Conservation (phyloP, 2,329 filamentous ascomycete genomes). For the Hirsutella minnesotensis region DNA sequence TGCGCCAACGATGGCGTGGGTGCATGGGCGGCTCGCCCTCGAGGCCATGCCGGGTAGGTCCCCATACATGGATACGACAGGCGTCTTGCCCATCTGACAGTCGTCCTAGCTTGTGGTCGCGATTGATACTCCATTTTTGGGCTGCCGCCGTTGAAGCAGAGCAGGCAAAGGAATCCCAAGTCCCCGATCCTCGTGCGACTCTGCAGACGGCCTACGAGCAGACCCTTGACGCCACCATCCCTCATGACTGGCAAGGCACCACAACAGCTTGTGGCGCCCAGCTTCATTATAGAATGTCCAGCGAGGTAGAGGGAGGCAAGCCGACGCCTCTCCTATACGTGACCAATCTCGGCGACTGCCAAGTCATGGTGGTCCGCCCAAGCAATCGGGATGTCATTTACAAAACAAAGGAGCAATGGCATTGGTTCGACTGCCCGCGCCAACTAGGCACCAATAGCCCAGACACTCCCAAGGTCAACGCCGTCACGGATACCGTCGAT, state of each 20-base stretch:
- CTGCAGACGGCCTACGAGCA: conserved; percentile 75
- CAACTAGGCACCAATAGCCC: conserved; percentile 93
- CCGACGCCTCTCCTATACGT: conserved; percentile 64
- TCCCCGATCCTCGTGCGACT: conserved; percentile 60
- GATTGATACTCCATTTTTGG: conserved; percentile 90
- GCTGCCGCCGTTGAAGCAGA: conserved; percentile 65
- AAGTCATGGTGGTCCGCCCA: conserved; percentile 77
- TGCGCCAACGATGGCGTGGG: conserved; percentile 92
- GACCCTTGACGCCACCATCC: conserved; percentile 65
- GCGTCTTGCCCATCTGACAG: neutral
- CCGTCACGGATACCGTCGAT: conserved; percentile 61
- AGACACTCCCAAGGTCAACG: conserved; percentile 69
- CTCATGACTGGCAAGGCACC: conserved; percentile 77
- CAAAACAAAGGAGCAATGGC: conserved; percentile 88
- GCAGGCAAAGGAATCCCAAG: conserved; percentile 27
- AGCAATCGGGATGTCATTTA: conserved; percentile 60
- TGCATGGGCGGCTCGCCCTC: conserved; percentile 78
- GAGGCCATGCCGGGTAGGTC: conserved; percentile 75
- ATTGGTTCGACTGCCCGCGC: conserved; percentile 96
- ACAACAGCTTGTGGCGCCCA: conserved; percentile 79
- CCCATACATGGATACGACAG: neutral
- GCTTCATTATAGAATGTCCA: conserved; percentile 44
- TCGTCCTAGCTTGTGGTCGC: conserved; percentile 64
- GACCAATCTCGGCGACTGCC: conserved; percentile 86
- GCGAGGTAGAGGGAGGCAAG: conserved; percentile 19